phyloP scores from a whole-genome alignment of 2,329 filamentous ascomycete genomes.

The Verticillium isaacii region DNA sequence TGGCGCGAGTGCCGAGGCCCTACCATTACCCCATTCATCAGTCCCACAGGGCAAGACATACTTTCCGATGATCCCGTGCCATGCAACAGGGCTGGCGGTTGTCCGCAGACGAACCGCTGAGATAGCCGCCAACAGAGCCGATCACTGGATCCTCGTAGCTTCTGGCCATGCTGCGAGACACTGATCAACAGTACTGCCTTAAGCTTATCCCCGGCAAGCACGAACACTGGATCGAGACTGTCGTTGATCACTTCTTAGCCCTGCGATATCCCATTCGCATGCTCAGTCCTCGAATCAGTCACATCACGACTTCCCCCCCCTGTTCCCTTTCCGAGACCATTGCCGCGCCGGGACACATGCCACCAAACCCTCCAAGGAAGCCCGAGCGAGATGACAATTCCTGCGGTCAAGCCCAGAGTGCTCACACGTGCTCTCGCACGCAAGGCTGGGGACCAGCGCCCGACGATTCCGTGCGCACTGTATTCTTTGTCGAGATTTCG shows the following conservation, averaged over 20 bases:
- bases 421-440: neutral
- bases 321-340: neutral
- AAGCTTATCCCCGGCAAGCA: neutral
- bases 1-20: neutral
- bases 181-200: neutral
- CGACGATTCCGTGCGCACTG: neutral
- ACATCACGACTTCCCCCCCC: neutral
- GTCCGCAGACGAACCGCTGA: neutral
- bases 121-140: neutral
- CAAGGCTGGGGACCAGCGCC: neutral
- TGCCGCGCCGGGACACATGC: neutral
- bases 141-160: neutral
- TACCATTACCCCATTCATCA: neutral
- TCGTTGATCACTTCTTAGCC: neutral
- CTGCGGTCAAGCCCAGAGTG: neutral
- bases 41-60: neutral
- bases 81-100: neutral
- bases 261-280: neutral
- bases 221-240: neutral
- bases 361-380: neutral
- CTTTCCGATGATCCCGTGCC: neutral
- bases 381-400: neutral
- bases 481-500: neutral
- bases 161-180: neutral
- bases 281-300: neutral